Percentiles rank a stretch among this genome's conserved stretches.
phyloP scores from a whole-genome alignment of 2,329 filamentous ascomycete species.

The Thelonectria discophora region DNA sequence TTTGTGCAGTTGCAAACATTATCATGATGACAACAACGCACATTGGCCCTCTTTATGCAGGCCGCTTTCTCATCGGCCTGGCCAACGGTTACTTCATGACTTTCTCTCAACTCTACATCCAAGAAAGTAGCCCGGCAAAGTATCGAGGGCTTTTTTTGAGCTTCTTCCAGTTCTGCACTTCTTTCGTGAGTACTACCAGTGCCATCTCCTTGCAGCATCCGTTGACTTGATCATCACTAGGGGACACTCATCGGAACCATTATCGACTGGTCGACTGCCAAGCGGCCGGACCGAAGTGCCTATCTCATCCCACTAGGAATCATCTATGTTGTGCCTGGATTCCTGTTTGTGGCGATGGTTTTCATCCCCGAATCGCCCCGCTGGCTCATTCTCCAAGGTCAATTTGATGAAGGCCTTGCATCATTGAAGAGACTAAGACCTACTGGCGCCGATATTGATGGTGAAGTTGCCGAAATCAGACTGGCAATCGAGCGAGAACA shows the following conservation, averaged over 20 bases:
- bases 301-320: conserved; percentile 36
- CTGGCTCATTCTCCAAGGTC: conserved; percentile 35
- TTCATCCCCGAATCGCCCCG: conserved; percentile 38
- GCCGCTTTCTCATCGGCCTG: conserved; percentile 32
- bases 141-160: conserved; percentile 37
- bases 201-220: fast-evolving
- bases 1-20: conserved; percentile 33
- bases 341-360: conserved; percentile 23
- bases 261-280: conserved; percentile 36
- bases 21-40: conserved; percentile 39
- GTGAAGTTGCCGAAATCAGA: conserved; percentile 28
- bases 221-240: conserved; percentile 1
- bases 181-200: conserved; percentile 28
- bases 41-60: conserved; percentile 30
- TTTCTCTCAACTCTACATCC: conserved; percentile 36
- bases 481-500: conserved; percentile 31
- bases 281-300: conserved; percentile 32
- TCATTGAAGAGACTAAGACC: conserved; percentile 33
- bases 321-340: conserved; percentile 30
- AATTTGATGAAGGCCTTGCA: conserved; percentile 31
- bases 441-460: conserved; percentile 15
- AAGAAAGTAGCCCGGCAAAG: conserved; percentile 35
- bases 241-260: conserved; percentile 36
- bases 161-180: conserved; percentile 34
- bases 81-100: conserved; percentile 40